Evolutionary conservation across 495 filamentous ascomycete species (phyloP).

Genomic region (Immersiella caudata): DNA sequence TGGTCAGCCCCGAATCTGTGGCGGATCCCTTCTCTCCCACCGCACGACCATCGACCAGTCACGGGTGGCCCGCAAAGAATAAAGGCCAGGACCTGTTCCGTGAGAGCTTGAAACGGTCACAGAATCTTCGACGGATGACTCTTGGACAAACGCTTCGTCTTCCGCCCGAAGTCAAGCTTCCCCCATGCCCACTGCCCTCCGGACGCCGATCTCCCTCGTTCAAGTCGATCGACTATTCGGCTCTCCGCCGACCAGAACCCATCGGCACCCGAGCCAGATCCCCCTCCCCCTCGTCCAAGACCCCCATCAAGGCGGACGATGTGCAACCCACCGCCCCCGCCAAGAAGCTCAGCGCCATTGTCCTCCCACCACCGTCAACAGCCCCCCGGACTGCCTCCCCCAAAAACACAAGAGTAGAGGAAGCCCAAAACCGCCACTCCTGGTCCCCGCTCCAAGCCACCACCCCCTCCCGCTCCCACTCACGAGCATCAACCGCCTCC

Average conservation of each 20-base stretch:
- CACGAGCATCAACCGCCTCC: slow-evolving; percentile 3
- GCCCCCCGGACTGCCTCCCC: not conserved
- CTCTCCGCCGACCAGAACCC: not conserved
- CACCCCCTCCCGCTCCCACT: not conserved
- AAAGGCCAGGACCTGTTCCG: slow-evolving; percentile 22
- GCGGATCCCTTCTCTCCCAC: slow-evolving; percentile 17
- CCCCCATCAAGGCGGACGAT: slow-evolving; percentile 17
- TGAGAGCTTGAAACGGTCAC: slow-evolving; percentile 23
- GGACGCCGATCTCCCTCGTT: slow-evolving; percentile 10
- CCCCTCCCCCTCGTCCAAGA: slow-evolving; percentile 7
- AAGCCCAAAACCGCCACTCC: slow-evolving; percentile 1
- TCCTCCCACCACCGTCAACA: slow-evolving; percentile 14
- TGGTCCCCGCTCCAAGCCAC: slow-evolving; percentile 9
- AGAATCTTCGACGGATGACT: slow-evolving; percentile 18
- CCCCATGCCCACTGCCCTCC: slow-evolving; percentile 17
- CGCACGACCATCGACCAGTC: slow-evolving; percentile 7
- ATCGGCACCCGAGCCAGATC: not conserved
- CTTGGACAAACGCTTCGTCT: slow-evolving; percentile 12
- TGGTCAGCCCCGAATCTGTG: slow-evolving; percentile 15
- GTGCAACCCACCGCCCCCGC: not conserved
- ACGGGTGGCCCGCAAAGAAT: slow-evolving; percentile 16
- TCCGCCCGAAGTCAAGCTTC: slow-evolving; percentile 17
- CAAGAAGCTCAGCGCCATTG: slow-evolving; percentile 10
- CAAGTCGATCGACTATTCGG: slow-evolving; percentile 4
- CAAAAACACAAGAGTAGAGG: no score